Conservation (phyloP, 345 rosid species). For the Eucalyptus tenuipes region DNA sequence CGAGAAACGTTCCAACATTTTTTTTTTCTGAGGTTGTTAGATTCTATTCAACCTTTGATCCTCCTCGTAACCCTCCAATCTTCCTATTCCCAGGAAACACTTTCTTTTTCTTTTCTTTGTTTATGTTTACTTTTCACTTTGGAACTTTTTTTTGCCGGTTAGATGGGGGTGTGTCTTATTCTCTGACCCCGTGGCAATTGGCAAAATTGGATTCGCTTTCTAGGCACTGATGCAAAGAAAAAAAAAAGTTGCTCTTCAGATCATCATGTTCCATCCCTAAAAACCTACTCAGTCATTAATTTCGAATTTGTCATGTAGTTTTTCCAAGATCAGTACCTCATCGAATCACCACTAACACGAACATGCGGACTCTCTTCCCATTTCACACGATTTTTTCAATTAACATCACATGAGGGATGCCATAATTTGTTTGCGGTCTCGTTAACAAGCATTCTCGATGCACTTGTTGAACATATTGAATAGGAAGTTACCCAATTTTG, state of each 20-base stretch:
- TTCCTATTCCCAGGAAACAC: not conserved
- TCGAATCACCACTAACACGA: not conserved
- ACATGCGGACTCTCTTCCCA: not conserved
- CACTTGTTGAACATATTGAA: not conserved
- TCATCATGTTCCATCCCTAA: not conserved
- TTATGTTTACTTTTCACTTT: not conserved
- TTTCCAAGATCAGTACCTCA: not conserved
- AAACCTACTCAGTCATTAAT: not conserved
- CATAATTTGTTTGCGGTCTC: not conserved
- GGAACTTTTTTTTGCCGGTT: not conserved
- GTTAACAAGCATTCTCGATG: not conserved
- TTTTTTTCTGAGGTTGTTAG: not conserved
- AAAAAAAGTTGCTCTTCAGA: not conserved
- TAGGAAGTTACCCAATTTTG: not conserved
- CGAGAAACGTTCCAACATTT: slow-evolving; percentile 32
- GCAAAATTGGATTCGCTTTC: slow-evolving; percentile 4
- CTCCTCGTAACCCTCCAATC: not conserved
- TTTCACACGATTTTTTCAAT: not conserved
- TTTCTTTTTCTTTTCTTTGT: not conserved
- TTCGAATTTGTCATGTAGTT: not conserved
- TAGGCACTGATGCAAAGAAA: slow-evolving; percentile 35
- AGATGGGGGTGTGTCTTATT: not conserved
- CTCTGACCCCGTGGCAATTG: not conserved
- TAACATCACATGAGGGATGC: not conserved
- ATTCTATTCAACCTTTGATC: not conserved